Conservation (phyloP, 163 green algal genomes). For the Trebouxia gelatinosa region DNA sequence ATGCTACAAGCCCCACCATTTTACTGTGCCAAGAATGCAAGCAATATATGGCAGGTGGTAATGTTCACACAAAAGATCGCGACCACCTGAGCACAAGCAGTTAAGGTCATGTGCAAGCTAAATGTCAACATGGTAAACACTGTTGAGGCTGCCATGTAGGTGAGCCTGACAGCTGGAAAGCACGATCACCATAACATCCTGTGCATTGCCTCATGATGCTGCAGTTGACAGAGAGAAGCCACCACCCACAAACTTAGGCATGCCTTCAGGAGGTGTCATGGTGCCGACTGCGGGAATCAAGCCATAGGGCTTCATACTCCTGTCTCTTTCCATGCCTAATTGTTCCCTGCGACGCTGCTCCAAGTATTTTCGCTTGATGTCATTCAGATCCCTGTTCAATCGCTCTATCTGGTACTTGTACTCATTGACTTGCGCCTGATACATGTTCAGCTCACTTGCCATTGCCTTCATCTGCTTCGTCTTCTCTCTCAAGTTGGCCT, state of each 20-base stretch:
- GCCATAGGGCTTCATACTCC: conserved; percentile 13
- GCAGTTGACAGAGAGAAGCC: conserved; percentile 17
- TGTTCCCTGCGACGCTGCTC: conserved; percentile 36
- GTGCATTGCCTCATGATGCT: too few relatives aligned
- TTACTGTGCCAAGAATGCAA: too few relatives aligned
- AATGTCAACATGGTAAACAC: too few relatives aligned
- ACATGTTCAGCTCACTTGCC: conserved; percentile 90
- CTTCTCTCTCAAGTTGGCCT: conserved; percentile 87
- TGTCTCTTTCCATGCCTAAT: conserved; percentile 12
- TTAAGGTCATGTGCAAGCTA: too few relatives aligned
- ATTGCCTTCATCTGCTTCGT: conserved; percentile 93
- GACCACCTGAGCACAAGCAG: too few relatives aligned
- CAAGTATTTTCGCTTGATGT: conserved; percentile 68
- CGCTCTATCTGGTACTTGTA: conserved; percentile 92
- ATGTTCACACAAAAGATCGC: too few relatives aligned
- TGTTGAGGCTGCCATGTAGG: too few relatives aligned
- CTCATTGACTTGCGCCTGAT: conserved; percentile 79
- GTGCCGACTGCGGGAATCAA: conserved; percentile 7
- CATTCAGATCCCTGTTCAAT: conserved; percentile 72
- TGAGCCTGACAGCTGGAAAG: too few relatives aligned
- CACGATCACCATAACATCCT: too few relatives aligned
- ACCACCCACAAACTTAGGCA: conserved; percentile 24
- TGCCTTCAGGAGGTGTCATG: neutral
- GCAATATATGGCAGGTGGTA: too few relatives aligned
- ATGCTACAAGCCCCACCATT: too few relatives aligned